Percentiles rank a stretch among this genome's conserved stretches.
These are phyloP conservation scores for Pogostemon cablin DNA, from an alignment of 257 asterid species.

Conservation along the genomic window DNA sequence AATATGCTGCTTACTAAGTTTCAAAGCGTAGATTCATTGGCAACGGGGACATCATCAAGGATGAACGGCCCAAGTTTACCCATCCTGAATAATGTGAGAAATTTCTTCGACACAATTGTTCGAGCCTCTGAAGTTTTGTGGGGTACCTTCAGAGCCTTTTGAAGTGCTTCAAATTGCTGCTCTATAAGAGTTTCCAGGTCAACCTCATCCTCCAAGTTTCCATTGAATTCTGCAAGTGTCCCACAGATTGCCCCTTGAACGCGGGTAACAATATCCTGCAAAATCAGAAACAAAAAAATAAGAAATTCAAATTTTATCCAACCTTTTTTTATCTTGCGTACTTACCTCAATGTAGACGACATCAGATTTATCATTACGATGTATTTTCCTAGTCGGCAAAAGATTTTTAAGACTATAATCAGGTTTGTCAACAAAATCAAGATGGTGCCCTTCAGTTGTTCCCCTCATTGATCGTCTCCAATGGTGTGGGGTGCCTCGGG, in stretches of 20 bases:
- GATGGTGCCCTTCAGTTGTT: slow-evolving; percentile 42
- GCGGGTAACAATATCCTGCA: slow-evolving; percentile 69
- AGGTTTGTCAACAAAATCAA: slow-evolving; percentile 46
- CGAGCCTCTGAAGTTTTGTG: slow-evolving; percentile 79
- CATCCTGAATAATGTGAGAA: slow-evolving; percentile 72
- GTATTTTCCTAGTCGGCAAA: slow-evolving; percentile 52
- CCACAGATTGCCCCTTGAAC: slow-evolving; percentile 65
- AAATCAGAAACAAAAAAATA: not conserved
- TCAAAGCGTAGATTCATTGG: slow-evolving; percentile 32
- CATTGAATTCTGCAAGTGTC: slow-evolving; percentile 58
- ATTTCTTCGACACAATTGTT: slow-evolving; percentile 64
- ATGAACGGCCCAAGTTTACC: slow-evolving; percentile 88
- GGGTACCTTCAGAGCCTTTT: slow-evolving; percentile 67
- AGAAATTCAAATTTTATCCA: not conserved
- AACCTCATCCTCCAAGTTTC: slow-evolving; percentile 71
- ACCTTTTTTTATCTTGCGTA: not conserved
- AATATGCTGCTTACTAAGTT: not conserved
- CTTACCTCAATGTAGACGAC: slow-evolving; percentile 73
- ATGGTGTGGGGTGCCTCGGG: slow-evolving; percentile 86
- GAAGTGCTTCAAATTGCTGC: slow-evolving; percentile 77
- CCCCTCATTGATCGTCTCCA: slow-evolving; percentile 55
- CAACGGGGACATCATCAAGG: slow-evolving; percentile 77
- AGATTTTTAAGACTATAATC: slow-evolving; percentile 61
- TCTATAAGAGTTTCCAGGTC: slow-evolving; percentile 74
- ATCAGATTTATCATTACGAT: slow-evolving; percentile 51